Base-by-base conservation (phyloP, 805 yeast species). In the Starmerella apis region DNA sequence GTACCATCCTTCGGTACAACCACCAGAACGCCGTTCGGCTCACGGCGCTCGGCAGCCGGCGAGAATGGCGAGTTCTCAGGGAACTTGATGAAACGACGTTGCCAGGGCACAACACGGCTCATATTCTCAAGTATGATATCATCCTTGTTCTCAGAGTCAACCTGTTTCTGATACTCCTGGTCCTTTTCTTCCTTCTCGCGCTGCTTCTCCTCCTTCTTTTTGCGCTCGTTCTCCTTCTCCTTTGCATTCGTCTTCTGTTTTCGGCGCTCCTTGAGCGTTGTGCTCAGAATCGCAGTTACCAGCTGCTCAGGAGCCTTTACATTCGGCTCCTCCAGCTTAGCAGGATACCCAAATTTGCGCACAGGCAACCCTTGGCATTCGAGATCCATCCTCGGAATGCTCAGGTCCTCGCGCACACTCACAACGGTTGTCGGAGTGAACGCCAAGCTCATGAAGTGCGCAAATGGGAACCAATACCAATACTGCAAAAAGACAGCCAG, bases 391-490 rank as follows among this genome's bases (percentile, higher is more conserved):
- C 84, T 77, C 27, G 98, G 97, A 53, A 86, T 81, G 65, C 81
- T 81, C 65, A 90, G 75, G 66, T 88, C 95, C 54, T 77, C 82
- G 50, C 81, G 79, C 11, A 92, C 84, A 56, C 95, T 96, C 58
- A 86, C 79, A 19, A 90, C 76, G 6, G 94, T 79, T 2, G 97
- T 92, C 47, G 98, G 96, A 8, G 92, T 77, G 68, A 88, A 88
- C 31, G 96, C 86, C 58, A 92, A 75, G 18, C 94, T 81, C 61
- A 92, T 71, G 71, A 92, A 92, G 68, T 92, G 97, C 1, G 96
- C 79, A 51, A 88, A 75, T 52, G 98, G 98, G 79, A 81, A 92
- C 98, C 98, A 92, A 68, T 87, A 86, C 98, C 98, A 92, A 64
- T 84, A 85, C 70, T 92, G 98, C 10, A 83, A 71, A 64, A 92